Conservation (phyloP, 768 basidiomycete genomes). For the Rhizopogon vinicolor region DNA sequence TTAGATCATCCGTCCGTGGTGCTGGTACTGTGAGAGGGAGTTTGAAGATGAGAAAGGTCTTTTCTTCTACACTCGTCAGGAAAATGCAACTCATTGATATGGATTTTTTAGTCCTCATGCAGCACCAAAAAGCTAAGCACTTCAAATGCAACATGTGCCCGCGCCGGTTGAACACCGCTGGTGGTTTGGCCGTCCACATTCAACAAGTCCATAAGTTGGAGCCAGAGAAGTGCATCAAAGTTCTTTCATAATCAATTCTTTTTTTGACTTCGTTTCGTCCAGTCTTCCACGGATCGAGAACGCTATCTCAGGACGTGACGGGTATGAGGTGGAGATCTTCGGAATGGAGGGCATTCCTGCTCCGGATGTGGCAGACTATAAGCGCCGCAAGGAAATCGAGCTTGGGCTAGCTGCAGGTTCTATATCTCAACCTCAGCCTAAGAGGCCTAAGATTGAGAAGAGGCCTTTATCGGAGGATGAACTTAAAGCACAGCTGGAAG, state of each 20-base stretch:
- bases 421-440: conserved; percentile 75
- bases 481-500: conserved; percentile 76
- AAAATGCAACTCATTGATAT: background rate
- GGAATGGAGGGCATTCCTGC: conserved; percentile 99
- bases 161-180: conserved; percentile 92
- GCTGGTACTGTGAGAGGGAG: conserved; percentile 99
- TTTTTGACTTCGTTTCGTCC: background rate
- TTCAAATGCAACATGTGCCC: conserved; percentile 98
- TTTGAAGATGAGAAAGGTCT: conserved; percentile 99
- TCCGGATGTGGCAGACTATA: conserved; percentile 93
- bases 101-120: conserved; percentile 75
- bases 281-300: conserved; percentile 91
- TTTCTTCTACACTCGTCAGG: conserved; percentile 14
- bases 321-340: conserved; percentile 98
- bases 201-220: conserved; percentile 99
- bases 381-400: conserved; percentile 92
- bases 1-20: conserved; percentile 88
- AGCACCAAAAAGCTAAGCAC: conserved; percentile 99
- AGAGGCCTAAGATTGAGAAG: conserved; percentile 80
- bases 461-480: conserved; percentile 77
- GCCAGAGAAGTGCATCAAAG: conserved; percentile 56
- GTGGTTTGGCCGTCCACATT: conserved; percentile 95
- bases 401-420: conserved; percentile 79
- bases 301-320: conserved; percentile 92
- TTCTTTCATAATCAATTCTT: background rate